Evolutionary conservation across 139 green algal species (phyloP).

Genomic region (Coccomyxa sp.): DNA sequence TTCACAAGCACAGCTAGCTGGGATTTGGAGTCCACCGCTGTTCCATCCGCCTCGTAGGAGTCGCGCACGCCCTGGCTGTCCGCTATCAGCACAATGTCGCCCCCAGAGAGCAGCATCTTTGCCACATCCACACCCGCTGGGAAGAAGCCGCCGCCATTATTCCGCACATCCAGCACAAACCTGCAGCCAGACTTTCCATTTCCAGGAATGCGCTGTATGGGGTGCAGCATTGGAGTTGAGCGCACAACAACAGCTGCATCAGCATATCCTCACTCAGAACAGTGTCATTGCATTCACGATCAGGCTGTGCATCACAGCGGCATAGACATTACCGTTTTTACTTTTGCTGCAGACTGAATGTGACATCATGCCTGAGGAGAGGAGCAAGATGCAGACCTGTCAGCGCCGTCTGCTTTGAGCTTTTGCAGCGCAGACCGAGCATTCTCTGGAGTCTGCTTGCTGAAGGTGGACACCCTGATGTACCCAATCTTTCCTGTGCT

Average conservation of each 20-base stretch:
- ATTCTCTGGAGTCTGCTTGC: conserved; percentile 62
- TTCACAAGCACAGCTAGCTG: conserved; percentile 89
- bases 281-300: too few relatives aligned
- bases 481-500: conserved; percentile 60
- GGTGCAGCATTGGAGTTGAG: neutral
- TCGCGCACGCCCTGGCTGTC: conserved; percentile 87
- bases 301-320: too few relatives aligned
- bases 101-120: conserved; percentile 65
- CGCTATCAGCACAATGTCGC: conserved; percentile 91
- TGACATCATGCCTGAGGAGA: too few relatives aligned
- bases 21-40: conserved; percentile 30
- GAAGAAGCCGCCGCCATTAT: conserved; percentile 95
- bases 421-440: conserved; percentile 38
- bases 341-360: too few relatives aligned
- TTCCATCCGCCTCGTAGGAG: conserved; percentile 76
- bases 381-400: too few relatives aligned
- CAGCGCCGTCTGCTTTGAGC: conserved; percentile 18
- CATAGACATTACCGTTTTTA: too few relatives aligned
- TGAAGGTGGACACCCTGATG: conserved; percentile 87
- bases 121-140: conserved; percentile 86
- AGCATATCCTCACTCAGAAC: too few relatives aligned
- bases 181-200: too few relatives aligned
- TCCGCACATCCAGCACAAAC: conserved; percentile 89
- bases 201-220: too few relatives aligned
- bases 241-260: neutral